A percentile compares a stretch with the other conserved stretches of the same genome.
Evolutionary conservation across 495 filamentous ascomycete genomes (phyloP).

Genomic region (Xylona heveae): DNA sequence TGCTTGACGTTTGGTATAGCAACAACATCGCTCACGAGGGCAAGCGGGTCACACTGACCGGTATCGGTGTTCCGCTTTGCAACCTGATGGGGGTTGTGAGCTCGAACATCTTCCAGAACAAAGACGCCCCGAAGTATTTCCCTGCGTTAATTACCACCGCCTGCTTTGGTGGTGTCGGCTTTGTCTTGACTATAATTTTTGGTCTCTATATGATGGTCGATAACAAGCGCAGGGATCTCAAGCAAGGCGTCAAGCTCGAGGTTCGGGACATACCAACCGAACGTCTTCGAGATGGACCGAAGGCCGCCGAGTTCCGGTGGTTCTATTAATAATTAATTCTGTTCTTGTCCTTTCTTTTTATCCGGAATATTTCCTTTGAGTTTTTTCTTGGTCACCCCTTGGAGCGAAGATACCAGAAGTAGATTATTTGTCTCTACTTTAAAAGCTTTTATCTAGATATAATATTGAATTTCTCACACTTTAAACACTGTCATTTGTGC

Average conservation of each 20-base stretch:
- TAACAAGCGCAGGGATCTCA: conserved; percentile 38
- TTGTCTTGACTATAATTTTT: conserved; percentile 30
- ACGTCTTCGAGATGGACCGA: conserved; percentile 43
- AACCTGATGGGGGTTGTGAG: conserved; percentile 66
- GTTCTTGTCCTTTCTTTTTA: too few species aligned
- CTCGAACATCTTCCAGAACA: conserved; percentile 49
- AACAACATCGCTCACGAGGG: conserved; percentile 67
- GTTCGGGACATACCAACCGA: conserved; percentile 50
- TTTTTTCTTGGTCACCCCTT: too few species aligned
- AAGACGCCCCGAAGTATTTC: conserved; percentile 53
- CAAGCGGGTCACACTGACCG: conserved; percentile 45
- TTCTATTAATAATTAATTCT: too few species aligned
- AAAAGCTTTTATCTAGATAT: too few species aligned
- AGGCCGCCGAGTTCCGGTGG: conserved; percentile 46
- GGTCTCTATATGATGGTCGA: conserved; percentile 52
- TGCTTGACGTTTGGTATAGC: conserved; percentile 46
- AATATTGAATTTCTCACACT: too few species aligned
- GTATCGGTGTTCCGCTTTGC: conserved; percentile 51
- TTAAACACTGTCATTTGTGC: too few species aligned
- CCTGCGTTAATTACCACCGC: conserved; percentile 55
- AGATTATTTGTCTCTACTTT: too few species aligned
- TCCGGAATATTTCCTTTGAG: too few species aligned
- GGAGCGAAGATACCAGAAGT: too few species aligned
- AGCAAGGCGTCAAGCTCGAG: conserved; percentile 34
- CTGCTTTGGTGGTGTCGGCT: conserved; percentile 45